Base-by-base conservation (phyloP, 176 grass and related monocot genomes). In the Aegilops tauschii region DNA sequence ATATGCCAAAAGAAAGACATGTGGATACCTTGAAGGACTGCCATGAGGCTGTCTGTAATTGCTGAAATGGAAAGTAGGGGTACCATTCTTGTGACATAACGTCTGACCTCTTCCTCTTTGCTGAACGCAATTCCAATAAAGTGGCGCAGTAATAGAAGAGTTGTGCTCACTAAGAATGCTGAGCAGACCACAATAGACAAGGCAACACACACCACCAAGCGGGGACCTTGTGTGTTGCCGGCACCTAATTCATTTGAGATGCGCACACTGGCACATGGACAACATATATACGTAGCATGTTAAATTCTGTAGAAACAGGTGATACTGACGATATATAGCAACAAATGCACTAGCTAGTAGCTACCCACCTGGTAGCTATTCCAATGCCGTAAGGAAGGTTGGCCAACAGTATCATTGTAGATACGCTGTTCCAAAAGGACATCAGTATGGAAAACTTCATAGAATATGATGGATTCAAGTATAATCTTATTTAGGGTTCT, bases 161-260 rank as follows among this genome's bases (percentile, higher is more conserved):
- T 81, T 65, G 52, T 12, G 47, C 89, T 81, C 49, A 89, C 65
- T 64, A 94, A 39, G 69, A 85, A 20, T 30, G 86, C 87, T 6
- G 79, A 59, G 5, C 42, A 79, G 28, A 87, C 52, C 63, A 88
- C 50, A 45, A 89, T 30, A 21, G 74, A 94, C 49, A 89, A 62
- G 17, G 82, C 70, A 4, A 91, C 76, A 52, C 32, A 1, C 52
- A 82, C 87, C 20, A 80, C 92, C 80, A 85, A 74, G 23, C 72
- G 52, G 56, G 92, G 87, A 4, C 85, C 81, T 63, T 91, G 31
- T 17, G 89, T 81, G 47, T 88, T 90, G 36, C 87, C 89, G 28
- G 92, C 92, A 67, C 89, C 92, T 67, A 94, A 61, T 83, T 94
- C 92, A 74, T 94, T 91, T 32, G 92, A 94, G 32, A 94, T 77